A percentile compares a stretch with the other conserved stretches of the same genome.
These are phyloP conservation scores for Didymellaceae sp. DNA, from an alignment of 2,329 filamentous ascomycete species.

Conservation along the genomic window DNA sequence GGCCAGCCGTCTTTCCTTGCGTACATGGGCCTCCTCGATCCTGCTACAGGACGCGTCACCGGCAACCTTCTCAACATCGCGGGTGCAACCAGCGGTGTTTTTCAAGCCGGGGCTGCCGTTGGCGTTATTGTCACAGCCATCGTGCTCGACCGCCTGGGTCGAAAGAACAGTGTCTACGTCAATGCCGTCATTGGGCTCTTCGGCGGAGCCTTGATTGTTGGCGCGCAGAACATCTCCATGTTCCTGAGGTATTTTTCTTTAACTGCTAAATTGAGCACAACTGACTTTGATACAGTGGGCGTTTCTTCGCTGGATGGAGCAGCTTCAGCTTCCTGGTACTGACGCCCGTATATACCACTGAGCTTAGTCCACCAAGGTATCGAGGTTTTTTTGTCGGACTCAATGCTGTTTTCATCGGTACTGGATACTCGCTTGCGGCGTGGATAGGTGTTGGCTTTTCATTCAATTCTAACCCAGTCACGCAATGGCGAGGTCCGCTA, in stretches of 20 bases:
- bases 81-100: neutral
- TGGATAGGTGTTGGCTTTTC: neutral
- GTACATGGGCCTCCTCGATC: neutral
- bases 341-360: neutral
- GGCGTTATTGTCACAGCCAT: neutral
- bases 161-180: slow-evolving; percentile 3
- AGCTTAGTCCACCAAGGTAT: neutral
- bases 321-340: slow-evolving; percentile 2
- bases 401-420: neutral
- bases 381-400: neutral
- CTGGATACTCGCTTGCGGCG: neutral
- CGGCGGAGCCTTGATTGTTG: neutral
- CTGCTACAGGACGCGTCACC: neutral
- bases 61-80: neutral
- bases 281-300: no score
- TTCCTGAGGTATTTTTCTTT: no score
- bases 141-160: neutral
- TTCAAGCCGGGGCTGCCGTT: neutral
- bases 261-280: no score
- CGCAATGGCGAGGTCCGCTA: neutral
- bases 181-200: neutral
- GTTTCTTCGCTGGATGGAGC: neutral
- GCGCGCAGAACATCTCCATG: slow-evolving; percentile 1
- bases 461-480: neutral
- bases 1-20: neutral